Evolutionary conservation across 805 yeast species (phyloP).

Genomic region (Ogataea glucozyma): DNA sequence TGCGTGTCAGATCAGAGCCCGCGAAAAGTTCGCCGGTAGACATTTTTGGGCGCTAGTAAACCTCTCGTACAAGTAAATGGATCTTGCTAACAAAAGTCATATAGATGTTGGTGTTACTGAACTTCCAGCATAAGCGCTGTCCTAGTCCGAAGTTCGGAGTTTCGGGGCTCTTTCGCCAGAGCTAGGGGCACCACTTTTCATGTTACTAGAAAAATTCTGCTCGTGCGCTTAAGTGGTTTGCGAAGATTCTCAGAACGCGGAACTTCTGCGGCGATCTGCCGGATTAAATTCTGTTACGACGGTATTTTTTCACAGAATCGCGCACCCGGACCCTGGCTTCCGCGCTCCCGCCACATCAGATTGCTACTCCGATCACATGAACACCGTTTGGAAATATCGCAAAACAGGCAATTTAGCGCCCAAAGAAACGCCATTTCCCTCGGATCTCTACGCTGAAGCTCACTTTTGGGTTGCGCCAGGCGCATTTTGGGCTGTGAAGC

Average conservation of each 20-base stretch:
- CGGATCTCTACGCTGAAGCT: neutral
- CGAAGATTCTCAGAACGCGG: conserved; percentile 1
- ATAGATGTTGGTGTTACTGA: too few species aligned
- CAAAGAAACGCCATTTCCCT: neutral
- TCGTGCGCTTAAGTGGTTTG: neutral
- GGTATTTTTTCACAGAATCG: conserved; percentile 8
- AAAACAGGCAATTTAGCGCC: conserved; percentile 2
- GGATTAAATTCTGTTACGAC: conserved; percentile 12
- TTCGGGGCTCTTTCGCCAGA: neutral
- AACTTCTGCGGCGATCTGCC: conserved; percentile 13
- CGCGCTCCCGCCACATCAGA: conserved; percentile 10
- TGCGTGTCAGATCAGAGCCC: too few species aligned
- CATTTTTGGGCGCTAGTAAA: too few species aligned
- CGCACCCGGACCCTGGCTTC: conserved; percentile 9
- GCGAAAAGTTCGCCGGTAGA: too few species aligned
- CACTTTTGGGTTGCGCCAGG: neutral
- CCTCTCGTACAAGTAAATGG: too few species aligned
- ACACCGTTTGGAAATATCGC: conserved; percentile 13
- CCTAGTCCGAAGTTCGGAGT: too few species aligned
- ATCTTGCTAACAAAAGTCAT: too few species aligned
- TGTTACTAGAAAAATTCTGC: neutral
- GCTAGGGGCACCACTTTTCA: neutral
- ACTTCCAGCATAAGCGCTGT: too few species aligned
- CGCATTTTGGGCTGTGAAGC: neutral
- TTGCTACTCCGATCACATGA: conserved; percentile 7